Base-by-base conservation (phyloP, 176 grass and related monocot genomes). In the Eragrostis nindensis region DNA sequence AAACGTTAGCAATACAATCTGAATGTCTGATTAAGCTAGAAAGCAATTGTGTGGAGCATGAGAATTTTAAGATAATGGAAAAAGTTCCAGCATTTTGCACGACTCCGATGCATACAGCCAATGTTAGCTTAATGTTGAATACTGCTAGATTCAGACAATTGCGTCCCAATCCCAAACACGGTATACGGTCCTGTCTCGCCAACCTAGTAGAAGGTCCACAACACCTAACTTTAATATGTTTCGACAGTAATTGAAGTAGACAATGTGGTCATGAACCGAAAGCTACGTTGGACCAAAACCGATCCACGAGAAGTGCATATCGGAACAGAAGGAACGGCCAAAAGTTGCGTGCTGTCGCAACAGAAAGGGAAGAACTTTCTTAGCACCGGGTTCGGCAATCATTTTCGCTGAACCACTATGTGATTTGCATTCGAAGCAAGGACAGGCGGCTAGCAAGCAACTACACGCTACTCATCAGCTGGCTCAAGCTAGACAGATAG, bases 331-430 rank as follows among this genome's bases (percentile, higher is more conserved):
- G 29, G 40, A 81, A 26, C 16, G 6, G 75, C 24, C n/a, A 59
- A 74, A 80, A 6, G 44, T 80, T 80, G 75, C 49, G 65, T 83
- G 26, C 41, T 42, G 25, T 18, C 57, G 12, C n/a, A 47, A 68
- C 32, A 29, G 25, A 61, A 78, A 42, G 68, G 29, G 13, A 29
- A 45, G 4, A 29, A 14, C 11, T 17, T 17, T 73, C 55, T 15
- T 40, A 30, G 38, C 4, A 18, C 52, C 61, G 41, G 32, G 76
- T 49, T 89, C 26, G 81, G 7, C 52, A 12, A 63, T 80, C 75
- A 54, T 61, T 84, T 75, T 75, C 62, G 43, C 70, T 29, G 76
- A 76, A 70, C 63, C 6, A 44, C 18, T 45, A 80, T 70, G 61
- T 50, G 41, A 29, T 40, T 64, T 71, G 77, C 71, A 17, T 63